Conservation (phyloP, 2,329 filamentous ascomycete species). For the Paraphoma sp. region DNA sequence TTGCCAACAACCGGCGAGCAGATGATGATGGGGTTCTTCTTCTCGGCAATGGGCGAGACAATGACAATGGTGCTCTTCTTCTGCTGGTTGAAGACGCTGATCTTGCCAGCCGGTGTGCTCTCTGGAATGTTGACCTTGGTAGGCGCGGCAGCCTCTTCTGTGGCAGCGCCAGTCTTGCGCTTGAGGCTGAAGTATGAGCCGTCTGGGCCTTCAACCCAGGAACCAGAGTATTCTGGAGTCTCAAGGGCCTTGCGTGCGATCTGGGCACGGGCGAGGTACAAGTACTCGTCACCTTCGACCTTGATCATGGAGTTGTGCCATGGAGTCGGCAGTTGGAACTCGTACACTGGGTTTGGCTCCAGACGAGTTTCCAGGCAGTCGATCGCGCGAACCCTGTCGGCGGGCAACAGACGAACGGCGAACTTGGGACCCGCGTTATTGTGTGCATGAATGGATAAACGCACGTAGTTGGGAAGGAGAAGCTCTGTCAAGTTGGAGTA, state of each 20-base stretch:
- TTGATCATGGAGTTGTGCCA: slow-evolving; percentile 54
- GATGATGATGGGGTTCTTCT: slow-evolving; percentile 30
- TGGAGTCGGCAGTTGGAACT: slow-evolving; percentile 50
- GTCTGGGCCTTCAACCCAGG: slow-evolving; percentile 33
- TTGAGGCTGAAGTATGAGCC: slow-evolving; percentile 35
- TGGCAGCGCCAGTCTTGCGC: slow-evolving; percentile 15
- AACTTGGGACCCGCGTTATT: slow-evolving; percentile 53
- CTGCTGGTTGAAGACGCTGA: slow-evolving; percentile 27
- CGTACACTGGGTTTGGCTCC: slow-evolving; percentile 33
- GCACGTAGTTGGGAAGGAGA: slow-evolving; percentile 54
- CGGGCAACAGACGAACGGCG: slow-evolving; percentile 50
- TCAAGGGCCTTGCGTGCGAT: slow-evolving; percentile 32
- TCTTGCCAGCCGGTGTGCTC: slow-evolving; percentile 9
- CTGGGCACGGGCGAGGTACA: slow-evolving; percentile 35
- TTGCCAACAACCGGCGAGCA: slow-evolving; percentile 31
- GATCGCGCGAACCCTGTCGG: slow-evolving; percentile 38
- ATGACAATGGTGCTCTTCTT: slow-evolving; percentile 30
- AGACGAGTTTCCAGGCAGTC: slow-evolving; percentile 38
- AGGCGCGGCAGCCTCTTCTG: background rate
- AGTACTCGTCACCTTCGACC: slow-evolving; percentile 35
- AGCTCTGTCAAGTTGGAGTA: slow-evolving; percentile 58
- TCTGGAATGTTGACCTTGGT: slow-evolving; percentile 22
- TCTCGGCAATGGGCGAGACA: slow-evolving; percentile 27
- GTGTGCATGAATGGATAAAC: slow-evolving; percentile 58
- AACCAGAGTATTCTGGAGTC: slow-evolving; percentile 26